These are phyloP conservation scores for Cordyceps cicadae DNA, from an alignment of 2,329 filamentous ascomycete species.

Conservation along the genomic window DNA sequence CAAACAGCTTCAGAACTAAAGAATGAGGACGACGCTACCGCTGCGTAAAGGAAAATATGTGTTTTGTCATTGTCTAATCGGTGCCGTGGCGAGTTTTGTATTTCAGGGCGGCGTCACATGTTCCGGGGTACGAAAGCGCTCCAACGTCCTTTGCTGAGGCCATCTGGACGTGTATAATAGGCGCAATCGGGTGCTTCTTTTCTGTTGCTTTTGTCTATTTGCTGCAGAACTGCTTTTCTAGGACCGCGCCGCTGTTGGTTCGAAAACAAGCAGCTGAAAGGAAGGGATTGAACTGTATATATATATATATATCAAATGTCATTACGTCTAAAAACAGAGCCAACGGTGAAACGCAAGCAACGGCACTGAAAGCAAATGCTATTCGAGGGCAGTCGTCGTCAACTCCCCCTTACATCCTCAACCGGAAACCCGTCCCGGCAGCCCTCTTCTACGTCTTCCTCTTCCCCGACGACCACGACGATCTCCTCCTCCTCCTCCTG, in stretches of 20 bases:
- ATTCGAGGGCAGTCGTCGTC: background rate
- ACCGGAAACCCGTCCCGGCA: background rate
- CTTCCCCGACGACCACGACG: background rate
- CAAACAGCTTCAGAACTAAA: background rate
- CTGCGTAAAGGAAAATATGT: background rate
- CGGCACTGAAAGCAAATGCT: background rate
- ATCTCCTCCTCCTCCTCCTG: background rate
- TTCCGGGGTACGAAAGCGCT: too few relatives aligned
- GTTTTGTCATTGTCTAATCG: background rate
- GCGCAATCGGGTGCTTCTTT: background rate
- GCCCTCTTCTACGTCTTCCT: constrained; percentile 7
- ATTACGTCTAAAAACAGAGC: background rate
- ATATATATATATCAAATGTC: background rate
- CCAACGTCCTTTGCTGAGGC: background rate
- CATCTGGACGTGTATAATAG: constrained; percentile 8
- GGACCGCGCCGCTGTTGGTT: background rate
- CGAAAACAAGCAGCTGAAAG: background rate
- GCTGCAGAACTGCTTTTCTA: background rate
- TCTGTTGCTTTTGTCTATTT: background rate
- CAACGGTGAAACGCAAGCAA: background rate
- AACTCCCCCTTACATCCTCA: background rate
- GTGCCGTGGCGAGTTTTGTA: background rate
- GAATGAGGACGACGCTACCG: background rate
- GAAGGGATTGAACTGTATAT: background rate
- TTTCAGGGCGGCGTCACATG: background rate